phyloP scores from a whole-genome alignment of 495 filamentous ascomycete species.

The Daldinia grandis region DNA sequence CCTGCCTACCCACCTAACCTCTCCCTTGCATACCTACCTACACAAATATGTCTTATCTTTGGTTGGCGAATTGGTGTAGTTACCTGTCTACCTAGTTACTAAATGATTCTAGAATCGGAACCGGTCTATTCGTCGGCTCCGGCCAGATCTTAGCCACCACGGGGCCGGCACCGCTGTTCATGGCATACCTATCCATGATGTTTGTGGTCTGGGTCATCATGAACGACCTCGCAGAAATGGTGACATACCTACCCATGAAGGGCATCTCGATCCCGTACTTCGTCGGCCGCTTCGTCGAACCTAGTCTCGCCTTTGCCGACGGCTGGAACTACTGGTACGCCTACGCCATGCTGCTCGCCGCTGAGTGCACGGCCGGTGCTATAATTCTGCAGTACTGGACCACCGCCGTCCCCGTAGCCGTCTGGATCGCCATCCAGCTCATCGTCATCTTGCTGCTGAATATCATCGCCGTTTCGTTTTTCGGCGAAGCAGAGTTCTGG shows the following conservation, averaged over 20 bases:
- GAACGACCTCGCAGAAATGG: constrained; percentile 59
- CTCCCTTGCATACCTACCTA: background rate
- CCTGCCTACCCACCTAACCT: no score
- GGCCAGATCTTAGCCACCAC: constrained; percentile 58
- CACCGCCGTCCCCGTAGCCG: constrained; percentile 58
- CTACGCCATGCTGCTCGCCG: constrained; percentile 58
- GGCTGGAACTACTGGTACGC: constrained; percentile 77
- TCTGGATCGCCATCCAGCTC: constrained; percentile 67
- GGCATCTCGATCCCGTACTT: constrained; percentile 69
- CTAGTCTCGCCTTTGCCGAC: constrained; percentile 79
- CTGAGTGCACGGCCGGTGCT: constrained; percentile 59
- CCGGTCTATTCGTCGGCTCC: constrained; percentile 65
- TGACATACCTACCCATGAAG: constrained; percentile 70
- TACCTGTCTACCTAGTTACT: no score
- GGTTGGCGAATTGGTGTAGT: background rate
- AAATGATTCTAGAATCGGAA: constrained; percentile 64
- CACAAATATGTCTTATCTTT: background rate
- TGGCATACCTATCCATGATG: constrained; percentile 58
- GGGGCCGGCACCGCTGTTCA: constrained; percentile 60
- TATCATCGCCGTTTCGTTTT: constrained; percentile 60
- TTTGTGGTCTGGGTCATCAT: constrained; percentile 55
- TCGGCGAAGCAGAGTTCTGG: constrained; percentile 72
- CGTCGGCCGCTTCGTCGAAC: constrained; percentile 76
- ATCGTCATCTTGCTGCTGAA: constrained; percentile 54
- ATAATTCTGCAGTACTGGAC: constrained; percentile 67